phyloP scores from a whole-genome alignment of 2,329 filamentous ascomycete species.

The Alternaria gaisen region DNA sequence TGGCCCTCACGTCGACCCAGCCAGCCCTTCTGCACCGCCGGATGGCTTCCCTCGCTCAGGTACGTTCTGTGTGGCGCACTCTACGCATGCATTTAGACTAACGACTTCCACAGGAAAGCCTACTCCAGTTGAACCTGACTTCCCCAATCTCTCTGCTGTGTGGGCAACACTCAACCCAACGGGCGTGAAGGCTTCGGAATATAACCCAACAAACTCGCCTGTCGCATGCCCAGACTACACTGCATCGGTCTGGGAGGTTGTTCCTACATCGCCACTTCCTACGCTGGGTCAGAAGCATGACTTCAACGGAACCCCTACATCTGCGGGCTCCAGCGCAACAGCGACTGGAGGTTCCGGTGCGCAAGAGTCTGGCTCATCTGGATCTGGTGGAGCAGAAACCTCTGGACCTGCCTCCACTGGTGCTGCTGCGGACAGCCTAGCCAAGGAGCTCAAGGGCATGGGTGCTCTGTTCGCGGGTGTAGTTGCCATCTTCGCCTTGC shows the following conservation, averaged over 20 bases:
- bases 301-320: slow-evolving; percentile 16
- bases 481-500: slow-evolving; percentile 36
- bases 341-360: slow-evolving; percentile 6
- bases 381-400: slow-evolving; percentile 9
- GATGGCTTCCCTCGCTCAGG: slow-evolving; percentile 74
- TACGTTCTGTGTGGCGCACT: not conserved
- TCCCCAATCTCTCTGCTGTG: slow-evolving; percentile 76
- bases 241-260: slow-evolving; percentile 73
- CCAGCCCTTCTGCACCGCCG: slow-evolving; percentile 57
- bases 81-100: not conserved
- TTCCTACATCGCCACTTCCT: slow-evolving; percentile 74
- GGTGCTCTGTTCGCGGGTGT: slow-evolving; percentile 30
- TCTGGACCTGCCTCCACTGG: slow-evolving; percentile 22
- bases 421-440: slow-evolving; percentile 29
- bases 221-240: slow-evolving; percentile 77
- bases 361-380: slow-evolving; percentile 7
- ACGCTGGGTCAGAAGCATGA: slow-evolving; percentile 63
- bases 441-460: slow-evolving; percentile 32
- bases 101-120: slow-evolving; percentile 63
- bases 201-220: slow-evolving; percentile 69
- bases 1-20: slow-evolving; percentile 65
- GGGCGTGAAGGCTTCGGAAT: slow-evolving; percentile 71
- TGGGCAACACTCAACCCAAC: slow-evolving; percentile 78
- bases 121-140: slow-evolving; percentile 77
- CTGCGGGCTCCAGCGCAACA: slow-evolving; percentile 4